A percentile compares a stretch with the other conserved stretches of the same genome.
Conservation (phyloP, 108 stramenopile species). For the Cyclotella atomus region DNA sequence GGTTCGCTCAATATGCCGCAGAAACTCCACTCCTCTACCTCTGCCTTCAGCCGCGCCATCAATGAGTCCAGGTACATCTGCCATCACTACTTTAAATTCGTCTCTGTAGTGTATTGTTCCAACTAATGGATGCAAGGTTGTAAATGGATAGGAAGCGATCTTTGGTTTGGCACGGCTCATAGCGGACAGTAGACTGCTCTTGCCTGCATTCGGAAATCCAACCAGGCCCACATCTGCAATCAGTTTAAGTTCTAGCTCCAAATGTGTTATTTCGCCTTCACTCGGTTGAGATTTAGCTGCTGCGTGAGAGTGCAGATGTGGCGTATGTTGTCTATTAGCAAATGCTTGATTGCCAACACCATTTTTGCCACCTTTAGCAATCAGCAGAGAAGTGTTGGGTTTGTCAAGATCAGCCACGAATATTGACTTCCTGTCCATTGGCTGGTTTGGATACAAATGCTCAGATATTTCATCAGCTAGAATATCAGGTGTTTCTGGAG, state of each 20-base stretch:
- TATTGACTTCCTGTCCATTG: slow-evolving; percentile 60
- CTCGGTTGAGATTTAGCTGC: slow-evolving; percentile 52
- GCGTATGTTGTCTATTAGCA: slow-evolving; percentile 59
- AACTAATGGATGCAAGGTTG: slow-evolving; percentile 94
- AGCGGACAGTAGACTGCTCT: slow-evolving; percentile 87
- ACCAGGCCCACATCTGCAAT: slow-evolving; percentile 98
- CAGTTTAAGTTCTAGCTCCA: slow-evolving; percentile 94
- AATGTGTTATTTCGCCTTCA: slow-evolving; percentile 53
- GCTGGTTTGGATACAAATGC: not conserved
- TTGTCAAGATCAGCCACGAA: slow-evolving; percentile 79
- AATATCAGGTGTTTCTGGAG: slow-evolving; percentile 22
- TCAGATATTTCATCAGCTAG: slow-evolving; percentile 20
- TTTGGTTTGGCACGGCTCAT: slow-evolving; percentile 91
- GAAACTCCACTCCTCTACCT: slow-evolving; percentile 96
- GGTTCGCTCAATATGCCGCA: slow-evolving; percentile 94
- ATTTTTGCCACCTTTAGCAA: slow-evolving; percentile 79
- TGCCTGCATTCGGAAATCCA: slow-evolving; percentile 99
- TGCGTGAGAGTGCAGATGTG: slow-evolving; percentile 30
- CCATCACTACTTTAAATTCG: slow-evolving; percentile 79
- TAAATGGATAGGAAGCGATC: slow-evolving; percentile 98
- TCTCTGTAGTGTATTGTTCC: slow-evolving; percentile 90
- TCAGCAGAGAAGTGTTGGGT: slow-evolving; percentile 69
- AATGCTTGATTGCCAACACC: slow-evolving; percentile 71
- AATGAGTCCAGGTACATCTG: slow-evolving; percentile 97
- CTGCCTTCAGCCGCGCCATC: slow-evolving; percentile 93